Conservation (phyloP, 2,329 filamentous ascomycete species). For the Trichoderma citrinoviride region DNA sequence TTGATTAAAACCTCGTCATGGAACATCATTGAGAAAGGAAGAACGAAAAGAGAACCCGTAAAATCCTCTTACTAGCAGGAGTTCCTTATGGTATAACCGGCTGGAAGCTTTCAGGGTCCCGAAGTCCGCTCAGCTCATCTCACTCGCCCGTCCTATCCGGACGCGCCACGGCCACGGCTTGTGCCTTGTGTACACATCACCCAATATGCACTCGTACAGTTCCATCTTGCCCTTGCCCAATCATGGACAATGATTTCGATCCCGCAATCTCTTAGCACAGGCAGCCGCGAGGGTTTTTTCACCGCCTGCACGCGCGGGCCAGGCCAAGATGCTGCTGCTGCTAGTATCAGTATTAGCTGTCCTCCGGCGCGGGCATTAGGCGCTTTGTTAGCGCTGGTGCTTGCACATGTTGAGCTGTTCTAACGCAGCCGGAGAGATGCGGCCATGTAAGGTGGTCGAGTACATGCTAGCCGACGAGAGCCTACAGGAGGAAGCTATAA, state of each 20-base stretch:
- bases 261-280: neutral
- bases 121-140: neutral
- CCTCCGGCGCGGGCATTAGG: too few species aligned
- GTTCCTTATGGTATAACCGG: neutral
- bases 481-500: neutral
- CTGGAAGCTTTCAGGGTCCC: conserved; percentile 3
- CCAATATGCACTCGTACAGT: too few species aligned
- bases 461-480: neutral
- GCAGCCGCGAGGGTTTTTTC: conserved; percentile 5
- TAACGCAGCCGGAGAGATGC: neutral
- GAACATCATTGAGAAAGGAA: neutral
- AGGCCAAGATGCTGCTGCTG: conserved; percentile 2
- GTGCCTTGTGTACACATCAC: too few species aligned
- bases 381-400: neutral
- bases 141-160: conserved; percentile 6
- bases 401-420: conserved; percentile 6
- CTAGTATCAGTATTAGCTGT: too few species aligned
- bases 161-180: neutral
- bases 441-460: too few species aligned
- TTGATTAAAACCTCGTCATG: neutral
- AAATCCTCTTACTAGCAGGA: neutral
- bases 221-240: neutral
- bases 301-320: conserved; percentile 12
- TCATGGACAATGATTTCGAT: neutral
- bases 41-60: neutral